phyloP scores from a whole-genome alignment of 345 rosid species.

The Moringa oleifera region DNA sequence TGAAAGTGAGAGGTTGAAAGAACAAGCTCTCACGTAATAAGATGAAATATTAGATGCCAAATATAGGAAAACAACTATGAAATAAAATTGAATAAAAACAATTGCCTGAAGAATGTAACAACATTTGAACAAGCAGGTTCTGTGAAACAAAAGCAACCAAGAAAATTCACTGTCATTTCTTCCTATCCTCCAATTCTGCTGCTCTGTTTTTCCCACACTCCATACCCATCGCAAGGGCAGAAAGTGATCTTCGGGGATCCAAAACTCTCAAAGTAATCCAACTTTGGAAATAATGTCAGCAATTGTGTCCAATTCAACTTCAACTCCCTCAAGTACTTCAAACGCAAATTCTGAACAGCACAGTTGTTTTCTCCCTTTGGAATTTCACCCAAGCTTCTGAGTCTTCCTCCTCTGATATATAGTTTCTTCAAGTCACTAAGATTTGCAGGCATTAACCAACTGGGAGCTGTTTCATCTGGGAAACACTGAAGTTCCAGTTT shows the following conservation, averaged over 20 bases:
- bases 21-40: too few relatives aligned
- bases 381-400: constrained; percentile 13
- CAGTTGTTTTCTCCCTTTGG: constrained; percentile 4
- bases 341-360: constrained; percentile 23
- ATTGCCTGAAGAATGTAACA: too few relatives aligned
- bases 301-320: constrained; percentile 28
- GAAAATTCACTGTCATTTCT: background rate
- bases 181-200: background rate
- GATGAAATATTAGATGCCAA: too few relatives aligned
- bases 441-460: constrained; percentile 14
- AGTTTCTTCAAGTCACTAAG: constrained; percentile 18
- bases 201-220: constrained; percentile 23
- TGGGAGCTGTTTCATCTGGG: constrained; percentile 15
- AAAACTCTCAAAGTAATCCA: constrained; percentile 30
- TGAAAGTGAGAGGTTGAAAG: too few relatives aligned
- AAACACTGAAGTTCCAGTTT: constrained; percentile 40
- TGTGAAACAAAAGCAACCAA: background rate
- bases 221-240: constrained; percentile 35
- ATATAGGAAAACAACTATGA: too few relatives aligned
- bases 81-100: too few relatives aligned
- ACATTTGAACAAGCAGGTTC: background rate
- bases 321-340: constrained; percentile 38
- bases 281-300: constrained; percentile 17
- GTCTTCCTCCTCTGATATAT: constrained; percentile 32
- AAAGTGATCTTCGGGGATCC: constrained; percentile 31